Conservation (phyloP, 805 yeast species). For the Yarrowia sp. region DNA sequence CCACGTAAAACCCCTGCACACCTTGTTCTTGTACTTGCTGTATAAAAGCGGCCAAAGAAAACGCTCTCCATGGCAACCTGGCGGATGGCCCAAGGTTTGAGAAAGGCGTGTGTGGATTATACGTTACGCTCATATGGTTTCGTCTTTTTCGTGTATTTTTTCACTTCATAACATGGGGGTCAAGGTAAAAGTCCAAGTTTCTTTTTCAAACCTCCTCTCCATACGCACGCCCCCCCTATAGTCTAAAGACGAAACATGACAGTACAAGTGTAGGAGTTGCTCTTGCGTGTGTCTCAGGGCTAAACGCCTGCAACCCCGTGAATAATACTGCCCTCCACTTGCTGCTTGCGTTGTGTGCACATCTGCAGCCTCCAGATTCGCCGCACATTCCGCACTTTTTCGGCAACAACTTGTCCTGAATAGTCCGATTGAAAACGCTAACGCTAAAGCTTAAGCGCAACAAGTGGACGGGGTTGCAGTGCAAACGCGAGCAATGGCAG, state of each 20-base stretch:
- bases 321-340: not conserved
- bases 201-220: not conserved
- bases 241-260: not conserved
- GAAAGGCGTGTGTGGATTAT: no score
- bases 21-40: no score
- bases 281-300: no score
- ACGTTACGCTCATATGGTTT: not conserved
- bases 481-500: no score
- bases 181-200: not conserved
- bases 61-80: not conserved
- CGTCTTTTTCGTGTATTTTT: not conserved
- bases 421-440: not conserved
- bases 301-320: not conserved
- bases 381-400: conserved; percentile 14
- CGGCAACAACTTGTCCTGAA: not conserved
- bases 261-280: no score
- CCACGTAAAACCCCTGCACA: no score
- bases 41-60: no score
- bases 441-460: not conserved
- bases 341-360: not conserved
- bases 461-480: no score
- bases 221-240: not conserved
- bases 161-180: not conserved
- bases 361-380: not conserved
- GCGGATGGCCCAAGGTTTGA: not conserved